Evolutionary conservation across 129 eudicot species (phyloP), one percentile per base, ranked within the genome.

Genomic region (Flaveria sonorensis): DNA sequence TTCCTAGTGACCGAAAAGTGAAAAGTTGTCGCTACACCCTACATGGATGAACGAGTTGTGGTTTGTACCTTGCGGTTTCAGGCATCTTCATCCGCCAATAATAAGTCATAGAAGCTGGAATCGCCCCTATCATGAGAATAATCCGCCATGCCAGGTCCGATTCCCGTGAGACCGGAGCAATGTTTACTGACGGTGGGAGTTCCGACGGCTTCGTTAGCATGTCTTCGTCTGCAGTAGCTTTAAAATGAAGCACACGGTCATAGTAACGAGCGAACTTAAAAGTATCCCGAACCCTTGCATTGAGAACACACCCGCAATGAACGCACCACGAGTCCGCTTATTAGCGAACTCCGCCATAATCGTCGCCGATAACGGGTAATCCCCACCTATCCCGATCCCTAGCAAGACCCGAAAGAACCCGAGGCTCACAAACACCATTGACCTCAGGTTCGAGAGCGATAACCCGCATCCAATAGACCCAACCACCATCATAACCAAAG

Each of bases 71-170:
- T n/a, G 92, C 83, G 39, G 92, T 88, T 77, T 88, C 92, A 14
- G 92, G 92, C 92, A 88, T 88, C 86, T 80, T 77, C 89, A 88
- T 81, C 36, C 88, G 86, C 89, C 92, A 88, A 65, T 85, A 85
- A 68, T 57, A 88, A 36, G 92, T 88, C 89, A 81, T 16, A 3
- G 73, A 75, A 4, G 89, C 92, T n/a, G 92, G 92, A 43, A 88
- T 62, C 1, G 89, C 86, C 50, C 89, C 92, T 43, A 88, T 56
- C 89, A 88, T 85, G 42, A 88, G 81, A 72, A 88, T 88, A 2
- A 85, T 15, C 81, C 89, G 82, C 89, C 92, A 88, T 3, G 86
- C 87, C 75, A 88, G 26, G 68, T 85, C 92, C 16, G 89, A 72
- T 71, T 45, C 85, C 4, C 55, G 79, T 8, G 91, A 88, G 32